Base-by-base conservation (phyloP, 2,329 filamentous ascomycete species). In the Monosporascus sp. region DNA sequence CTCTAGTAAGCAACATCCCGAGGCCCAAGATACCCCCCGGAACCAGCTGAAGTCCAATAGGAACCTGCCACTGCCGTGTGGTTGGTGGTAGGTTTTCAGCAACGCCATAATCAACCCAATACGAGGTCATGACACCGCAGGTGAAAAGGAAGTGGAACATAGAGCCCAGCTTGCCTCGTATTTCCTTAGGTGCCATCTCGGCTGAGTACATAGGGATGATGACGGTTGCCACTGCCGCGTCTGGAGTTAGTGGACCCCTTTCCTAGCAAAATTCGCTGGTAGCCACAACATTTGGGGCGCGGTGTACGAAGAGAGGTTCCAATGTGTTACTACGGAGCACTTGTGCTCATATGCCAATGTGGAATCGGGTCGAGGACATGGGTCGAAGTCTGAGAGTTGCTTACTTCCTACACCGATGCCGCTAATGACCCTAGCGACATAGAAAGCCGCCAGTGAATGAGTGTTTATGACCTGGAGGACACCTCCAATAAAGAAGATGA, bases 11-110 rank as follows among this genome's bases (percentile, higher is more conserved):
- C 5, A 78, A 63, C 75, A 79, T 79, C 0, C 77, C 77, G 19
- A 77, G 54, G 0, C 76, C 73, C 7, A 80, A 61, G 5, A 80
- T 62, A 2, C 68, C 76, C 3, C 74, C 76, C 0, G 76, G 75
- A 1, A 80, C 67, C 6, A 81, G 69, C 59, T 80, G 75, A 17
- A 79, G 64, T 2, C 69, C 71, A 3, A 76, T 70, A 7, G 78
- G 75, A 17, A 80, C 72, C 55, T 78, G 77, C 78, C 78, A 81
- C 60, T 81, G 78, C 8, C 61, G 64, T 0, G 74, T 75, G 0
- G 65, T 67, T 1, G 64, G 44, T 0, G 64, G 53, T 24, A 79
- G 63, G 48, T 75, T 68, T 40, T 69, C 66, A 2, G 64, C 59
- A 5, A 77, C 76, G 5, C 68, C 78, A 51, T 79, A 80, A 54